Percentiles rank a stretch among this genome's conserved stretches.
phyloP scores from a whole-genome alignment of 805 yeast genomes.

The Saccharomycopsis oosterbeekiorum region DNA sequence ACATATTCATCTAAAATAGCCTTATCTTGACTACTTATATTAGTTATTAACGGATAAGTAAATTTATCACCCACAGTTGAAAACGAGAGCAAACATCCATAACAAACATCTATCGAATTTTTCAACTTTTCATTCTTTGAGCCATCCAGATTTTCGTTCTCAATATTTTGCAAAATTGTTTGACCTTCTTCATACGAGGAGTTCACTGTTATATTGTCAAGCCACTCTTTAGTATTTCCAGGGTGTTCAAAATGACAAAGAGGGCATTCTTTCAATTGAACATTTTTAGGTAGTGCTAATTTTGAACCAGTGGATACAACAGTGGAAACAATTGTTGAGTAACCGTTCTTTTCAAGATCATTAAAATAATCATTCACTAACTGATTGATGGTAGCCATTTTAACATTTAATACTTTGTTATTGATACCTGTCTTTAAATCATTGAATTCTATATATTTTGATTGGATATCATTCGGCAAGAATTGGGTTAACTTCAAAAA shows the following conservation, averaged over 20 bases:
- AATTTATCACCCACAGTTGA: slow-evolving; percentile 28
- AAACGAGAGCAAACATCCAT: slow-evolving; percentile 31
- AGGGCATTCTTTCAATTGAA: slow-evolving; percentile 24
- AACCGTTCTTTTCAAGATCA: slow-evolving; percentile 34
- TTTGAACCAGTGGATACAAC: slow-evolving; percentile 39
- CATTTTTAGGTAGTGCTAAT: slow-evolving; percentile 27
- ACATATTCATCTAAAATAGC: slow-evolving; percentile 30
- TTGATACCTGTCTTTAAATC: slow-evolving; percentile 8
- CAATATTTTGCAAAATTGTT: not conserved
- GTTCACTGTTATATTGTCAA: slow-evolving; percentile 33
- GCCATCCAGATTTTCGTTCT: not conserved
- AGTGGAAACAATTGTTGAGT: slow-evolving; percentile 38
- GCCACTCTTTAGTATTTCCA: slow-evolving; percentile 33
- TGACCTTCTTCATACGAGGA: slow-evolving; percentile 28
- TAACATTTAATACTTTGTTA: slow-evolving; percentile 24
- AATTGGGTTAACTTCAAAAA: slow-evolving; percentile 6
- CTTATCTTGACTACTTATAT: slow-evolving; percentile 18
- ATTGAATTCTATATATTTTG: slow-evolving; percentile 1
- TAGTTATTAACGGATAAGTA: slow-evolving; percentile 29
- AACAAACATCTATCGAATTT: slow-evolving; percentile 26
- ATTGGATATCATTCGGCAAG: not conserved
- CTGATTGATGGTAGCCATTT: slow-evolving; percentile 34
- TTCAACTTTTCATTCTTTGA: not conserved
- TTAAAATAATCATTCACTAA: slow-evolving; percentile 33
- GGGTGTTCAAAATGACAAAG: slow-evolving; percentile 31